A percentile compares a stretch with the other conserved stretches of the same genome.
These are phyloP conservation scores for Lipomyces spencermartinsiae DNA, from an alignment of 805 yeast species.

Conservation along the genomic window DNA sequence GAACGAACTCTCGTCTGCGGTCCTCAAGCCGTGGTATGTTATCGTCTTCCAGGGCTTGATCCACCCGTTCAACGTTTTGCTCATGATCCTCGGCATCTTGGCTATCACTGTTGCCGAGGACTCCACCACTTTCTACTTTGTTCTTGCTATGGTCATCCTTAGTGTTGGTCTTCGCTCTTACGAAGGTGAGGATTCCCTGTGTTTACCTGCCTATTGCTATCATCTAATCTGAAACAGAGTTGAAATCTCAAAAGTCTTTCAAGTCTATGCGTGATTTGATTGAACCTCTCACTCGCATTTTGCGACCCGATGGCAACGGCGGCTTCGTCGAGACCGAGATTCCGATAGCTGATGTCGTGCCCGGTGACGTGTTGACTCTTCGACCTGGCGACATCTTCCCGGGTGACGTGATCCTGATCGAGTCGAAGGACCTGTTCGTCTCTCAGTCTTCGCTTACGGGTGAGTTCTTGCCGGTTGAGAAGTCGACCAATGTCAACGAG, in stretches of 20 bases:
- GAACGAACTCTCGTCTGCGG: constrained; percentile 36
- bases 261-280: constrained; percentile 37
- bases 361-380: constrained; percentile 82
- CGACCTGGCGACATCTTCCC: constrained; percentile 96
- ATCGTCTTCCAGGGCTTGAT: constrained; percentile 32
- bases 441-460: constrained; percentile 95
- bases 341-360: constrained; percentile 75
- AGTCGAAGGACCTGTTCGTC: constrained; percentile 75
- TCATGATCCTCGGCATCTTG: constrained; percentile 35
- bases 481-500: constrained; percentile 30
- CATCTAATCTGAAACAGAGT: constrained; percentile 16
- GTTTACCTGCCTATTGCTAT: background rate
- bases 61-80: constrained; percentile 36
- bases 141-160: constrained; percentile 36
- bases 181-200: constrained; percentile 23
- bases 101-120: constrained; percentile 38
- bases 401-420: constrained; percentile 77
- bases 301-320: constrained; percentile 35
- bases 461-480: constrained; percentile 55
- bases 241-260: constrained; percentile 37
- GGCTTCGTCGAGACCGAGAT: constrained; percentile 45
- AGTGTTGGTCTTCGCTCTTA: constrained; percentile 36
- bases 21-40: constrained; percentile 33
- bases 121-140: constrained; percentile 37
- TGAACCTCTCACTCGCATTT: constrained; percentile 31